Evolutionary conservation across 768 basidiomycete species (phyloP).

Genomic region (Suillus weaverae): DNA sequence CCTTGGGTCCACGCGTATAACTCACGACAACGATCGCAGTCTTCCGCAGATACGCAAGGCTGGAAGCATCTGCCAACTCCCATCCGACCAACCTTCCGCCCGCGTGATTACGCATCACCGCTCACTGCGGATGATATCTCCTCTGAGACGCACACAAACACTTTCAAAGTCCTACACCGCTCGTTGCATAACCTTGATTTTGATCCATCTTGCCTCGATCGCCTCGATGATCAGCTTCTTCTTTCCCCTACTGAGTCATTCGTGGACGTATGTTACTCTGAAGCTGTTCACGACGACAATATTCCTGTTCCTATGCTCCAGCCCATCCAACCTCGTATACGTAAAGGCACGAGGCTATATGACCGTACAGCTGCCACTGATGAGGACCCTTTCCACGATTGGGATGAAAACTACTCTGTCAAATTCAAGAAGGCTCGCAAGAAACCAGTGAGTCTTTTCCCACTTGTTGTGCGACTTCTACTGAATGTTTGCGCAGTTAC

Average conservation of each 20-base stretch:
- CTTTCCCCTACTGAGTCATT: slow-evolving; percentile 41
- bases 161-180: slow-evolving; percentile 33
- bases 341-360: slow-evolving; percentile 26
- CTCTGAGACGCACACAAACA: slow-evolving; percentile 27
- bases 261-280: slow-evolving; percentile 43
- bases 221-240: slow-evolving; percentile 44
- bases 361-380: slow-evolving; percentile 36
- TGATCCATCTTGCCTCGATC: slow-evolving; percentile 41
- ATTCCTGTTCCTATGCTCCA: slow-evolving; percentile 28
- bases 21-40: slow-evolving; percentile 32
- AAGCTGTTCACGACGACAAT: slow-evolving; percentile 36
- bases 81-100: slow-evolving; percentile 35
- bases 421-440: slow-evolving; percentile 9
- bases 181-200: slow-evolving; percentile 38
- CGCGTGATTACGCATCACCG: slow-evolving; percentile 33
- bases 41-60: slow-evolving; percentile 33
- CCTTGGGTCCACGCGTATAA: slow-evolving; percentile 13
- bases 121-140: slow-evolving; percentile 29
- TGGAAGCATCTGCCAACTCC: slow-evolving; percentile 34
- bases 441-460: slow-evolving; percentile 24
- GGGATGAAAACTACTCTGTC: slow-evolving; percentile 37
- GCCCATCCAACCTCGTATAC: slow-evolving; percentile 34
- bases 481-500: slow-evolving; percentile 16
- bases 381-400: slow-evolving; percentile 35
- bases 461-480: slow-evolving; percentile 5